Evolutionary conservation across 2,329 filamentous ascomycete genomes (phyloP).

Genomic region (Xylariaceae sp.): DNA sequence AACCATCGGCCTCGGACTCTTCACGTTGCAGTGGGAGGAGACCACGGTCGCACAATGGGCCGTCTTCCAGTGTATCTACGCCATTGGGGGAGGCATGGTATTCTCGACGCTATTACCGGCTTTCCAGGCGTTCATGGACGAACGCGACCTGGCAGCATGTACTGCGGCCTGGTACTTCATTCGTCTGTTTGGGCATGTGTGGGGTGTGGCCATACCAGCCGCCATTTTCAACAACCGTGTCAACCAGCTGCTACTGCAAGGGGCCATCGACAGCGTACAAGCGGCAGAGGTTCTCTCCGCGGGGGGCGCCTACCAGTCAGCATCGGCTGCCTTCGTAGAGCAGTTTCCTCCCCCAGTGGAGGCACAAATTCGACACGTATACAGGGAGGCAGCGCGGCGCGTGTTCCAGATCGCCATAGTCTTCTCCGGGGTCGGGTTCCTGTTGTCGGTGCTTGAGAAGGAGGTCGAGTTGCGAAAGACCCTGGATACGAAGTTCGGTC

Average conservation of each 20-base stretch:
- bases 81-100: constrained; percentile 30
- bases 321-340: constrained; percentile 3
- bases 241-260: background rate
- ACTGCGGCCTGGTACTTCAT: constrained; percentile 30
- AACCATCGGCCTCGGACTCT: constrained; percentile 28
- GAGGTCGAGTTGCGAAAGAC: constrained; percentile 2
- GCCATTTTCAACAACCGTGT: constrained; percentile 23
- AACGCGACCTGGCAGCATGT: constrained; percentile 21
- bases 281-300: background rate
- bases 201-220: constrained; percentile 32
- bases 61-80: constrained; percentile 26
- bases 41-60: constrained; percentile 27
- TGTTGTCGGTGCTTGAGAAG: constrained; percentile 2
- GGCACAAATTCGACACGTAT: constrained; percentile 1
- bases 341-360: constrained; percentile 1
- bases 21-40: constrained; percentile 24
- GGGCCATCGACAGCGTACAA: background rate
- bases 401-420: constrained; percentile 3
- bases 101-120: constrained; percentile 29
- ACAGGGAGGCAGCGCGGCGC: constrained; percentile 1
- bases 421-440: constrained; percentile 1
- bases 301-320: constrained; percentile 3
- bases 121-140: constrained; percentile 24
- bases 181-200: constrained; percentile 30
- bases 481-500: constrained; percentile 5